Conservation (phyloP, 2,329 filamentous ascomycete species). For the Rutstroemia sp. region DNA sequence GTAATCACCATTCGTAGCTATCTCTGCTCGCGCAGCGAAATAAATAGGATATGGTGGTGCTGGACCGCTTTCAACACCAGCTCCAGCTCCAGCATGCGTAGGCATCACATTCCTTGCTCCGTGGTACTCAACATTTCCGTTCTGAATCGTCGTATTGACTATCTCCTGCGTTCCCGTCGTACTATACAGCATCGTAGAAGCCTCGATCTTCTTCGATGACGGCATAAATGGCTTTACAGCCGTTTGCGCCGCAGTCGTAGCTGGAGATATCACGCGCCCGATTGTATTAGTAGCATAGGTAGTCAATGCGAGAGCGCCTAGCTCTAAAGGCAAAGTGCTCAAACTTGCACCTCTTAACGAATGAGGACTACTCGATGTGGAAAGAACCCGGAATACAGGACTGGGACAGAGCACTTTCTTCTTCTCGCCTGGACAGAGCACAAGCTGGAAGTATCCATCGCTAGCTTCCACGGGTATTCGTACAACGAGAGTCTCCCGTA, state of each 20-base stretch:
- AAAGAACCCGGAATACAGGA: slow-evolving; percentile 62
- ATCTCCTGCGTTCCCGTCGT: slow-evolving; percentile 21
- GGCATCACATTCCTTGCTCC: slow-evolving; percentile 31
- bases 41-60: slow-evolving; percentile 45
- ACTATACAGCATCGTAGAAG: slow-evolving; percentile 29
- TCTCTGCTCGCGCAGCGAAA: slow-evolving; percentile 43
- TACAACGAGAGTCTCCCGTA: slow-evolving; percentile 57
- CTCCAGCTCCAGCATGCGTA: slow-evolving; percentile 31
- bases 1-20: slow-evolving; percentile 28
- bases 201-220: slow-evolving; percentile 26
- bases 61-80: slow-evolving; percentile 39
- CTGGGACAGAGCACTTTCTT: slow-evolving; percentile 56
- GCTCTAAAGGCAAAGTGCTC: slow-evolving; percentile 56
- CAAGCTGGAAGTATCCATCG: slow-evolving; percentile 63
- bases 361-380: slow-evolving; percentile 52
- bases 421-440: slow-evolving; percentile 49
- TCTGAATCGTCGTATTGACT: slow-evolving; percentile 25
- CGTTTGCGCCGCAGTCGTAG: slow-evolving; percentile 36
- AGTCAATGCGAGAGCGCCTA: slow-evolving; percentile 51
- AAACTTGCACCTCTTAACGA: slow-evolving; percentile 58
- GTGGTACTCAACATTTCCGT: slow-evolving; percentile 33
- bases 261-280: slow-evolving; percentile 37
- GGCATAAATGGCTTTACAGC: slow-evolving; percentile 30
- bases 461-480: slow-evolving; percentile 54
- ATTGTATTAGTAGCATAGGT: slow-evolving; percentile 33